phyloP scores from a whole-genome alignment of 345 rosid species.

The Cardamine chenopodiifolia region DNA sequence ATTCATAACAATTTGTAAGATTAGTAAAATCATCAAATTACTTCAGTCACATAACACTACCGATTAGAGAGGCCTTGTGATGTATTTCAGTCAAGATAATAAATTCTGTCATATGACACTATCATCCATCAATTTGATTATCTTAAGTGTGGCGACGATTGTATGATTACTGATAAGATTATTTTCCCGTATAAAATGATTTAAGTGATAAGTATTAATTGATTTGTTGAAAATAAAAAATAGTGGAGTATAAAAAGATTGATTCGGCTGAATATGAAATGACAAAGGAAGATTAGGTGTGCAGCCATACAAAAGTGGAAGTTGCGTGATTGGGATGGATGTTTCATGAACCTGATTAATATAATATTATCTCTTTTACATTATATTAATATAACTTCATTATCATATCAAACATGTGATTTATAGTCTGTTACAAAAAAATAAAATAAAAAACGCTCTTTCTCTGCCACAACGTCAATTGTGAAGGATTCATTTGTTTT shows the following conservation, averaged over 20 bases:
- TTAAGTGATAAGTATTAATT: conserved; percentile 12
- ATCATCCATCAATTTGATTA: neutral
- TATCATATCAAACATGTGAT: conserved; percentile 27
- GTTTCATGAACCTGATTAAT: conserved; percentile 16
- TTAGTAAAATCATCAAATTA: neutral
- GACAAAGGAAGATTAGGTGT: conserved; percentile 21
- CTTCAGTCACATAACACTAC: neutral
- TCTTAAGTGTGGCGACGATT: neutral
- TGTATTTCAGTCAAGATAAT: neutral
- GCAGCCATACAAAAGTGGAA: conserved; percentile 36
- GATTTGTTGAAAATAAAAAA: neutral
- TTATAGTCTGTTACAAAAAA: neutral
- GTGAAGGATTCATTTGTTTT: neutral
- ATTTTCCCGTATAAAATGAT: neutral
- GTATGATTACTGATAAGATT: conserved; percentile 6
- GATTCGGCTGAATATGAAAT: conserved; percentile 7
- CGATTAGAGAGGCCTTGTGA: neutral
- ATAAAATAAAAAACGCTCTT: no score
- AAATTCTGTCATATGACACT: neutral
- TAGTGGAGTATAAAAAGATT: conserved; percentile 24
- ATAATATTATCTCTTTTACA: conserved; percentile 10
- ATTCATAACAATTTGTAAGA: neutral
- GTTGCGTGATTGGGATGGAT: conserved; percentile 33
- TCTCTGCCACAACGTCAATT: neutral
- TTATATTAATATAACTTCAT: neutral